Conservation (phyloP, 495 filamentous ascomycete species). For the Daldinia caldariorum region DNA sequence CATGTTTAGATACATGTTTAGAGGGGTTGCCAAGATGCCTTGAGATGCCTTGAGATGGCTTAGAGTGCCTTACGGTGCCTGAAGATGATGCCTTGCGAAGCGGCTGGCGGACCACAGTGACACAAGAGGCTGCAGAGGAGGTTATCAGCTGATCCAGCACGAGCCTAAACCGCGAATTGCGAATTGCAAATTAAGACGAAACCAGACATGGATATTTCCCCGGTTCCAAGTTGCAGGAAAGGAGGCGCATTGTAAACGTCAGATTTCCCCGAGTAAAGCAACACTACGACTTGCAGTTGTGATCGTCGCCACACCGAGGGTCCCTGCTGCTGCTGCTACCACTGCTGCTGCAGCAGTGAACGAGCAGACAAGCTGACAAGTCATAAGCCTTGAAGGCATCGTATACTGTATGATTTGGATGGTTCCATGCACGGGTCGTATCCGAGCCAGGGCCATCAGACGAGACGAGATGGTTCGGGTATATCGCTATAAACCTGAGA, state of each 20-base stretch:
- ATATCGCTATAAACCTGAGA: slow-evolving; percentile 4
- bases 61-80: no score
- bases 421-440: background rate
- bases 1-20: background rate
- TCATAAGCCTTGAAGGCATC: background rate
- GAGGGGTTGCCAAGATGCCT: background rate
- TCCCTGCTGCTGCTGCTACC: background rate
- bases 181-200: slow-evolving; percentile 31
- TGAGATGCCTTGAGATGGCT: background rate
- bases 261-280: slow-evolving; percentile 22
- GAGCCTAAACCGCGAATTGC: slow-evolving; percentile 19
- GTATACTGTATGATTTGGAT: slow-evolving; percentile 9
- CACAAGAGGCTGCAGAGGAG: slow-evolving; percentile 42
- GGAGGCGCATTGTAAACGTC: slow-evolving; percentile 42
- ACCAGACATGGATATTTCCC: slow-evolving; percentile 11
- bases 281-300: slow-evolving; percentile 9
- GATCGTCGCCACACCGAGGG: slow-evolving; percentile 29
- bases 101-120: slow-evolving; percentile 36
- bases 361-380: background rate
- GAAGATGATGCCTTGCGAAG: slow-evolving; percentile 13
- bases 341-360: background rate
- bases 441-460: slow-evolving; percentile 20
- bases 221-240: slow-evolving; percentile 16
- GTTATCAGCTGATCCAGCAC: slow-evolving; percentile 41
- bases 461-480: slow-evolving; percentile 32